Percentiles rank a stretch among this genome's conserved stretches.
These are phyloP conservation scores for Penicillium aurantiogriseum DNA, from an alignment of 2,329 filamentous ascomycete species.

Conservation along the genomic window DNA sequence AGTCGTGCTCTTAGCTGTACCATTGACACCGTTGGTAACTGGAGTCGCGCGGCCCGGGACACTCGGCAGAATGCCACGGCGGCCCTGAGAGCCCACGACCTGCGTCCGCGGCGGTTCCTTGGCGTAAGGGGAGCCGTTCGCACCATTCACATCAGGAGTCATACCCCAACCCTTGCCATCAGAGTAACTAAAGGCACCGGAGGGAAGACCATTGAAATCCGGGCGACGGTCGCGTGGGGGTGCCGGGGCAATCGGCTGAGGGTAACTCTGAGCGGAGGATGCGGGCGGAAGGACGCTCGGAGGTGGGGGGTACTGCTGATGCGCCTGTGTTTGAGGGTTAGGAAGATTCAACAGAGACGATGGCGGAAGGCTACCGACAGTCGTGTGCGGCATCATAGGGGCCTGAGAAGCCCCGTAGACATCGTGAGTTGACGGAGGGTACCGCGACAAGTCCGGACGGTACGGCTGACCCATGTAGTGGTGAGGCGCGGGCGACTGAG, in stretches of 20 bases:
- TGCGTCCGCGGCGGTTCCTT: slow-evolving; percentile 62
- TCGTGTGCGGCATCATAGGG: slow-evolving; percentile 44
- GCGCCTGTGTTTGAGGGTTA: slow-evolving; percentile 39
- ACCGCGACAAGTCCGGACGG: slow-evolving; percentile 44
- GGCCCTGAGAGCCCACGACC: slow-evolving; percentile 91
- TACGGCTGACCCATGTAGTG: slow-evolving; percentile 44
- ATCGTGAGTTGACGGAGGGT: slow-evolving; percentile 44
- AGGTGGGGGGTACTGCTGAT: slow-evolving; percentile 42
- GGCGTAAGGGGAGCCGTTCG: slow-evolving; percentile 40
- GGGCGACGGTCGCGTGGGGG: slow-evolving; percentile 53
- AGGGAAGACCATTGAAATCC: slow-evolving; percentile 68
- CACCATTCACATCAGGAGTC: slow-evolving; percentile 40
- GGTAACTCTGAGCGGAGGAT: slow-evolving; percentile 66
- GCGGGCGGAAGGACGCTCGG: slow-evolving; percentile 64
- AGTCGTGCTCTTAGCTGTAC: slow-evolving; percentile 71
- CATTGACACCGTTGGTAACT: slow-evolving; percentile 60
- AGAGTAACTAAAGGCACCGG: slow-evolving; percentile 62
- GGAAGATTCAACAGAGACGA: slow-evolving; percentile 44
- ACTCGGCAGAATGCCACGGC: slow-evolving; percentile 86
- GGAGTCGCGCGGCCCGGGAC: slow-evolving; percentile 82
- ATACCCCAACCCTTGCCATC: slow-evolving; percentile 53
- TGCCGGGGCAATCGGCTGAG: slow-evolving; percentile 73
- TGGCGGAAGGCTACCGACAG: slow-evolving; percentile 44
- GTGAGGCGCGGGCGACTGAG: slow-evolving; percentile 44
- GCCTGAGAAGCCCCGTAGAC: slow-evolving; percentile 44